Evolutionary conservation across 2,329 filamentous ascomycete species (phyloP), one percentile per base, ranked within the genome.

Genomic region (Grosmannia penicillata): DNA sequence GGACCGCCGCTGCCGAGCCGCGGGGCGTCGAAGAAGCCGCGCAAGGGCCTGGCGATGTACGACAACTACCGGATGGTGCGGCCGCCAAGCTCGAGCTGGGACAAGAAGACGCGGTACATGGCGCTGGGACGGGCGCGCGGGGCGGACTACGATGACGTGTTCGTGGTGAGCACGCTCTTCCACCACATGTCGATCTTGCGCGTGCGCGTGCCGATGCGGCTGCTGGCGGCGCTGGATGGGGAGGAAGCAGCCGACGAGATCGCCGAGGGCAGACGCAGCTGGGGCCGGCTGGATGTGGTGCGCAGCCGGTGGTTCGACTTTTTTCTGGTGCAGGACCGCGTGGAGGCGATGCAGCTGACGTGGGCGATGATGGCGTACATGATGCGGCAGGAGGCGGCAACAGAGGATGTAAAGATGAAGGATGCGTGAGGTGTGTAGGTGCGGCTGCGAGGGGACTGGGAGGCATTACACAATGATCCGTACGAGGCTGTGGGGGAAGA

Each of bases 41-140:
- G 70, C 42, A 73, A 69, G 52, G 71, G 62, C 37, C 56, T 71
- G 52, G 65, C 63, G 43, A 63, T 76, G 33, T 78, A 78, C 50
- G 74, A 78, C 50, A 70, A 64, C 47, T 78, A 78, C 54, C 66
- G 75, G 40, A 75, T 72, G 62, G 60, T 78, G 32, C 63, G 70
- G 2, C 69, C 68, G 8, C 74, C 75, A 0, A 55, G 67, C 9
- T 57, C 63, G 7, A 68, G 63, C 18, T 79, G 75, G 75, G 75
- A 79, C 49, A 62, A 60, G 41, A 75, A 75, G 55, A 64, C 67
- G 23, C 60, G 62, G 25, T 78, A 78, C 50, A 54, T 61, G 43
- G 62, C 72, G 18, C 70, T 79, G 41, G 74, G 74, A 6, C 67
- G 65, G 44, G 51, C 53, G 10, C 47, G 48, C 1, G 66, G 65